Evolutionary conservation across 768 basidiomycete species (phyloP).

Genomic region (Mrakia gelida): DNA sequence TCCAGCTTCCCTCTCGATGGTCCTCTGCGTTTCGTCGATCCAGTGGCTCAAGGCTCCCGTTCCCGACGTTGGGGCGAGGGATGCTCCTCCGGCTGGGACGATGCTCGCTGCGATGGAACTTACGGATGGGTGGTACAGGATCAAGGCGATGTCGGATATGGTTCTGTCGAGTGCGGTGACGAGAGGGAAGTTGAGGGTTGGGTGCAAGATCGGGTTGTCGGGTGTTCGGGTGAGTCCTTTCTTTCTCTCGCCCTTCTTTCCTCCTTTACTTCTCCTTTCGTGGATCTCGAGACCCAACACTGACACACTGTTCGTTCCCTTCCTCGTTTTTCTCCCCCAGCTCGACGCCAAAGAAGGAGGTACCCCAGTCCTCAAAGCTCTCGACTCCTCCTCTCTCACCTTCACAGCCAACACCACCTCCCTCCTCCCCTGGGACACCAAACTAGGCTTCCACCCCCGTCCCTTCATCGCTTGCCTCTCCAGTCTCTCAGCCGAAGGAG

Average conservation of each 20-base stretch:
- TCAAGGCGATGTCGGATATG: constrained; percentile 70
- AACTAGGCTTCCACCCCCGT: constrained; percentile 66
- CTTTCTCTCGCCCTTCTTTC: constrained; percentile 3
- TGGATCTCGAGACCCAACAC: too few relatives aligned
- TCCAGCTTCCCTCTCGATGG: constrained; percentile 70
- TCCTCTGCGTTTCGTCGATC: constrained; percentile 76
- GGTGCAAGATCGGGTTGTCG: constrained; percentile 74
- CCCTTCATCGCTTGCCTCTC: constrained; percentile 71
- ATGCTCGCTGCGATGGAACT: constrained; percentile 66
- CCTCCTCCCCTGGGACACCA: constrained; percentile 80
- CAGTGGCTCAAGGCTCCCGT: constrained; percentile 48
- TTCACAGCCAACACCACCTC: constrained; percentile 81
- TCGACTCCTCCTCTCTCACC: constrained; percentile 55
- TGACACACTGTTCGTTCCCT: too few relatives aligned
- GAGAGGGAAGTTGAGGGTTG: constrained; percentile 63
- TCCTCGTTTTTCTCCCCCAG: constrained; percentile 45
- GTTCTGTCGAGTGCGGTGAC: constrained; percentile 66
- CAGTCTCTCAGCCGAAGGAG: constrained; percentile 77
- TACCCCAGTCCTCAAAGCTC: constrained; percentile 74
- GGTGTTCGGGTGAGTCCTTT: constrained; percentile 65
- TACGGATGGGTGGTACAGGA: constrained; percentile 96
- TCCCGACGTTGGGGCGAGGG: constrained; percentile 2
- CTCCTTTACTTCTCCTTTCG: background rate
- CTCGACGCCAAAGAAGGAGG: constrained; percentile 67
- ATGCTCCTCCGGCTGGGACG: background rate